Base-by-base conservation (phyloP, 768 basidiomycete genomes). In the Pisolithus sp. region DNA sequence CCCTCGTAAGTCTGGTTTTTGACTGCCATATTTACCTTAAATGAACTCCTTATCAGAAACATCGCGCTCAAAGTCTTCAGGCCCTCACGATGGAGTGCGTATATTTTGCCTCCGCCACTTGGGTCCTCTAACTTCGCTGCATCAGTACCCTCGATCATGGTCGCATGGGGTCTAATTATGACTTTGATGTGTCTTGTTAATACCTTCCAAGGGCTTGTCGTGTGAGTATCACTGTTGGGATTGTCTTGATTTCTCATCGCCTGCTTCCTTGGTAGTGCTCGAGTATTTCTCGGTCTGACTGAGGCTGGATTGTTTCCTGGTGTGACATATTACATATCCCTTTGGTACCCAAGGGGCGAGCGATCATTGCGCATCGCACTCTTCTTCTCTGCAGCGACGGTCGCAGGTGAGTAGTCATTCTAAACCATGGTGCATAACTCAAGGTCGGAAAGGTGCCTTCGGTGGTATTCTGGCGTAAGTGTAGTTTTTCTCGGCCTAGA, bases 321-420 rank as follows among this genome's bases (percentile, higher is more conserved):
- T 1, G 62, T 75, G 50, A 69, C 68, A 2, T 78, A 75, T 50
- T 73, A 70, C 39, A 67, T 82, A 41, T 80, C 78, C 10, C 62
- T 80, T 46, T 85, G 83, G 82, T 80, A 87, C 60, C 74, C 79
- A 9, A 70, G 77, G 34, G 68, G 69, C 48, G 83, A 85, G 58
- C 76, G 82, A 41, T 81, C 78, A 17, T 68, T 66, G 58, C 76
- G 83, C 24, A 74, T 82, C 50, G 80, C 82, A 4, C 70, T 85
- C 36, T 84, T 85, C 71, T 83, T 83, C 62, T 77, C 77, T 18
- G 80, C 81, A 36, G 80, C 81, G 10, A 82, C 80, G 2, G 59
- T 78, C 34, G 76, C 81, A 17, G 81, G 76, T 63, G 30, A 15
- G 62, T 49, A 36, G n/a, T 4, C 17, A 6, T 37, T 7, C 39